Base-by-base conservation (phyloP, 1,284 basidiomycete species). In the Peniophora sp. region DNA sequence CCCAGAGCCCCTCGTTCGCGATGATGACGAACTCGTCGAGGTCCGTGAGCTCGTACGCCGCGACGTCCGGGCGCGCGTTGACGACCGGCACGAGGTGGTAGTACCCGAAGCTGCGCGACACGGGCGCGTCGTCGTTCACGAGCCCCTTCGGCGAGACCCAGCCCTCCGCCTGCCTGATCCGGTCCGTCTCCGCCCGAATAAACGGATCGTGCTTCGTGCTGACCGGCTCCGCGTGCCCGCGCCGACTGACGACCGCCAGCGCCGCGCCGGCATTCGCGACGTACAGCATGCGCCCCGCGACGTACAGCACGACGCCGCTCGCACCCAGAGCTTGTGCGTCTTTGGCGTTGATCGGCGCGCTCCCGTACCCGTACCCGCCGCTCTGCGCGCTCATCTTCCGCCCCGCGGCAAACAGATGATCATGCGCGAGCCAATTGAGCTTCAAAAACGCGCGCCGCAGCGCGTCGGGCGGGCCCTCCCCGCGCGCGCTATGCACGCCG, bases 11-110 rank as follows among this genome's bases (percentile, higher is more conserved):
- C 2, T 84, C 80, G 64, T 98, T 99, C 36, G 88, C 96, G 54
- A 99, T 81, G 66, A 99, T 97, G 62, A 99, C 81, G 64, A 99
- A 97, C 66, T 99, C 97, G 68, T 99, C 97, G 55, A 84, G 78
- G 56, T 94, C 89, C 1, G 83, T 78, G 32, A 99, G 72, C 53
- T 84, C 74, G 57, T 89, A 81, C 2, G 73, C 75, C 55, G 73
- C 73, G 51, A 97, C 80, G 61, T 92, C 83, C 1, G 96, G 96
- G 14, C 85, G 77, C 1, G 95, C 88, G 61, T 96, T 97, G 67
- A 99, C 81, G 34, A 96, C 84, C 0, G 96, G 96, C 50, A 92
- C 78, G 14, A 94, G 81, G 59, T 94, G 87, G 72, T 88, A 98
- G 70, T 90, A 95, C 0, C 96, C 96, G 66, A 98, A 98, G 0